Evolutionary conservation across 352 stramenopile species (phyloP).

Genomic region (Phytophthora citricola): DNA sequence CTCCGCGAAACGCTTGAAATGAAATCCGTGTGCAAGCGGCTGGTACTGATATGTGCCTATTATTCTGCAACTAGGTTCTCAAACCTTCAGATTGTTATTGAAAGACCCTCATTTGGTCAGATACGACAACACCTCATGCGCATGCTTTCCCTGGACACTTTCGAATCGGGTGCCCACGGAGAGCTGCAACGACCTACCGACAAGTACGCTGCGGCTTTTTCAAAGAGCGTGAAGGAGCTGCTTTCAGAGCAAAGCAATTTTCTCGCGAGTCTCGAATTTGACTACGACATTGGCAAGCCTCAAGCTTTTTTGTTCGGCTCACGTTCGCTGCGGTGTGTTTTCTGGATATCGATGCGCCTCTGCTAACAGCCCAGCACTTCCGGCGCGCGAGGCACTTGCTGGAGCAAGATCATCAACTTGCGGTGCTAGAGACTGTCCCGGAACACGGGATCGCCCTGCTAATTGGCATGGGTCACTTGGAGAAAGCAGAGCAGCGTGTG

Average conservation of each 20-base stretch:
- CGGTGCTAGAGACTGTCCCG: conserved; percentile 68
- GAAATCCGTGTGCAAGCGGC: neutral
- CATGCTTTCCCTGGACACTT: conserved; percentile 44
- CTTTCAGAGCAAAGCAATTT: conserved; percentile 44
- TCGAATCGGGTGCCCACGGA: conserved; percentile 38
- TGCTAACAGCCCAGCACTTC: conserved; percentile 58
- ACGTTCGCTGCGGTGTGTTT: conserved; percentile 55
- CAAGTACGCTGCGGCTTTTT: conserved; percentile 52
- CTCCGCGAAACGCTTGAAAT: neutral
- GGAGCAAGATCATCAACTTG: conserved; percentile 79
- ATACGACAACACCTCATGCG: conserved; percentile 54
- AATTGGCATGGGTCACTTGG: conserved; percentile 81
- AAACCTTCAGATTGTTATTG: conserved; percentile 80
- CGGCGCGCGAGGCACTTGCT: conserved; percentile 58
- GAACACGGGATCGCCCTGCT: conserved; percentile 77
- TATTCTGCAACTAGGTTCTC: conserved; percentile 62
- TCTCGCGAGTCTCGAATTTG: conserved; percentile 64
- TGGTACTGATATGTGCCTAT: conserved; percentile 2
- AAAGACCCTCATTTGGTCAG: conserved; percentile 59
- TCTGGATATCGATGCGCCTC: conserved; percentile 43
- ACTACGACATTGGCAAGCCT: conserved; percentile 81
- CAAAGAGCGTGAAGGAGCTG: conserved; percentile 46
- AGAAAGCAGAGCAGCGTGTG: conserved; percentile 65
- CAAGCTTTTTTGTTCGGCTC: conserved; percentile 74
- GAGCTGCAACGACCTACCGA: conserved; percentile 20